Evolutionary conservation across 768 basidiomycete genomes (phyloP).

Genomic region (Naganishia vishniacii): DNA sequence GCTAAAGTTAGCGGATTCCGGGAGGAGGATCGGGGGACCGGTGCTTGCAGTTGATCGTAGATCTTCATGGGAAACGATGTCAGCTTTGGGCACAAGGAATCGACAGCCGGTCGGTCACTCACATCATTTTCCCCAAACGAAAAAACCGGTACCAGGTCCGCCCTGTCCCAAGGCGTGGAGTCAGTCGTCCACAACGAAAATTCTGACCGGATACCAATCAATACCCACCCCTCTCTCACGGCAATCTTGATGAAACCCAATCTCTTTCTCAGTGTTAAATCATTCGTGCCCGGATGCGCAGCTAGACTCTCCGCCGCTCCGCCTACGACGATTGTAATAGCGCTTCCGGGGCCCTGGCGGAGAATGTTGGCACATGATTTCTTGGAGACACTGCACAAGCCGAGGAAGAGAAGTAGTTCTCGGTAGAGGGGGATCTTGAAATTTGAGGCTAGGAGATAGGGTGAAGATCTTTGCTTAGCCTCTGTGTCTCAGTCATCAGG

Average conservation of each 20-base stretch:
- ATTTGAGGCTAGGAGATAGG: slow-evolving; percentile 57
- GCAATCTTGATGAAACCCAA: slow-evolving; percentile 83
- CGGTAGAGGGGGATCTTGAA: slow-evolving; percentile 90
- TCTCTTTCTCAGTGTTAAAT: slow-evolving; percentile 55
- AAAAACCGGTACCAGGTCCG: slow-evolving; percentile 93
- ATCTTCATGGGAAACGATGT: slow-evolving; percentile 56
- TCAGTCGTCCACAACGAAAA: too few relatives aligned
- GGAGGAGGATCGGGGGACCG: background rate
- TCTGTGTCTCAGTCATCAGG: too few relatives aligned
- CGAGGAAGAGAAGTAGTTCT: slow-evolving; percentile 77
- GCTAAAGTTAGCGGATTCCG: background rate
- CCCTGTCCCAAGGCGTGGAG: slow-evolving; percentile 56
- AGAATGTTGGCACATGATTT: slow-evolving; percentile 84
- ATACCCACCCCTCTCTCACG: slow-evolving; percentile 42
- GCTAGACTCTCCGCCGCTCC: slow-evolving; percentile 91
- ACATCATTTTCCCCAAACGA: slow-evolving; percentile 99
- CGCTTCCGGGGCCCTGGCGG: slow-evolving; percentile 54
- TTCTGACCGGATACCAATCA: too few relatives aligned
- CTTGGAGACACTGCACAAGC: slow-evolving; percentile 89
- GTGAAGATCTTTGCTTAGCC: too few relatives aligned
- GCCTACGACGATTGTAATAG: slow-evolving; percentile 92
- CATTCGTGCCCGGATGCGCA: slow-evolving; percentile 95
- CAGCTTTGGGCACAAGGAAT: background rate
- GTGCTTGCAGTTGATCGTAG: slow-evolving; percentile 80
- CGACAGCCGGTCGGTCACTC: slow-evolving; percentile 40